A percentile compares a stretch with the other conserved stretches of the same genome.
Evolutionary conservation across 306 rosid species (phyloP).

Genomic region (Trichosanthes cucumerina): DNA sequence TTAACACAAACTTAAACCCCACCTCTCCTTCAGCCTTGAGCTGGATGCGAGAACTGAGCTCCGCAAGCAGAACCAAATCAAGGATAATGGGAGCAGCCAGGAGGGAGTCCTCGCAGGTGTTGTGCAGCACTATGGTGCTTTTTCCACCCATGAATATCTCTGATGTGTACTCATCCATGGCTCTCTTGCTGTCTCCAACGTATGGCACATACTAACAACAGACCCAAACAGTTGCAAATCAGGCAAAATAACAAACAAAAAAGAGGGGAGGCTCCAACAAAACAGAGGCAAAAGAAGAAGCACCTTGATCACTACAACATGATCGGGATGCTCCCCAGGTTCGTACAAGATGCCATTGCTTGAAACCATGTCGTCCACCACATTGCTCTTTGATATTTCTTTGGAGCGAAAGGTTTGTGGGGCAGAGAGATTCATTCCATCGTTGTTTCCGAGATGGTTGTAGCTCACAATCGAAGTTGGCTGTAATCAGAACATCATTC

Average conservation of each 20-base stretch:
- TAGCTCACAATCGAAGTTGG: constrained; percentile 99
- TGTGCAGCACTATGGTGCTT: constrained; percentile 88
- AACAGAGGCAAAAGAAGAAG: background rate
- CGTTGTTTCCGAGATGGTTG: constrained; percentile 96
- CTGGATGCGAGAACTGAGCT: constrained; percentile 85
- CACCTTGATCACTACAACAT: constrained; percentile 79
- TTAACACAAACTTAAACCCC: background rate
- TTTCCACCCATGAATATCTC: constrained; percentile 98
- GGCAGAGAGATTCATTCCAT: constrained; percentile 96
- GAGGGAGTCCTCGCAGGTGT: constrained; percentile 95
- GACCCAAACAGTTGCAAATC: background rate
- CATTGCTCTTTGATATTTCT: constrained; percentile 96
- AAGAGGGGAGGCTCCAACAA: background rate
- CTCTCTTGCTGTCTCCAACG: constrained; percentile 94
- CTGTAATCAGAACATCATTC: constrained; percentile 18
- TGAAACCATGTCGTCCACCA: constrained; percentile 95
- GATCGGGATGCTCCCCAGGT: constrained; percentile 98
- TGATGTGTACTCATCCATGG: constrained; percentile 97
- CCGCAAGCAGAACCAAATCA: constrained; percentile 94
- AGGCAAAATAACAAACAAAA: background rate
- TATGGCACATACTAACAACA: constrained; percentile 70
- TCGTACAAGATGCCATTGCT: constrained; percentile 83
- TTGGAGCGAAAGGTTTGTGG: constrained; percentile 97
- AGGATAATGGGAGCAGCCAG: constrained; percentile 94
- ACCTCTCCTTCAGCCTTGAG: constrained; percentile 89